A percentile compares a stretch with the other conserved stretches of the same genome.
These are phyloP conservation scores for Marasmius fiardii DNA, from an alignment of 1,284 basidiomycete genomes.

Conservation along the genomic window DNA sequence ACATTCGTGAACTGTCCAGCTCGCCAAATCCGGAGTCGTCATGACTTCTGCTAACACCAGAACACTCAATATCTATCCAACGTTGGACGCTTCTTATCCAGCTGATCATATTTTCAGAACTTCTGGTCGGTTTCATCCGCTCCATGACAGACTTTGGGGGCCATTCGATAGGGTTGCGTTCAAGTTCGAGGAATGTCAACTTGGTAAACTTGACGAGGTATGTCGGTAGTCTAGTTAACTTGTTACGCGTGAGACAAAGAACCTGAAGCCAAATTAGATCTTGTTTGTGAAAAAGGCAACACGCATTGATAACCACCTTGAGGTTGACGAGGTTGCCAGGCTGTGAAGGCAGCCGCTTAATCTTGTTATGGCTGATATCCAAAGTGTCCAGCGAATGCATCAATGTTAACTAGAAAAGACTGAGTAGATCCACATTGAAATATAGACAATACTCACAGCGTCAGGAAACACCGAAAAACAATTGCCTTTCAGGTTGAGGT, in stretches of 20 bases:
- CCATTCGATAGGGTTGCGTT: slow-evolving; percentile 93
- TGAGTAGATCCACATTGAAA: slow-evolving; percentile 4
- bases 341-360: slow-evolving; percentile 74
- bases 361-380: slow-evolving; percentile 92
- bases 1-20: slow-evolving; percentile 37
- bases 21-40: slow-evolving; percentile 45
- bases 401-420: slow-evolving; percentile 62
- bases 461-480: slow-evolving; percentile 81
- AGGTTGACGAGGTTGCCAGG: slow-evolving; percentile 83
- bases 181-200: slow-evolving; percentile 82
- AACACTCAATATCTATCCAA: slow-evolving; percentile 65
- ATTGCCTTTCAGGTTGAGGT: slow-evolving; percentile 93
- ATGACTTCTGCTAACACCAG: slow-evolving; percentile 27
- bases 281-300: slow-evolving; percentile 7
- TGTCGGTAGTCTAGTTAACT: slow-evolving; percentile 72
- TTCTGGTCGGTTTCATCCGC: slow-evolving; percentile 37
- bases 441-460: slow-evolving; percentile 61
- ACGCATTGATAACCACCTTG: slow-evolving; percentile 45
- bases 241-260: slow-evolving; percentile 86
- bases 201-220: slow-evolving; percentile 76
- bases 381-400: slow-evolving; percentile 91
- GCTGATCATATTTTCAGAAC: slow-evolving; percentile 50
- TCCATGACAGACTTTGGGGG: slow-evolving; percentile 64
- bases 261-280: slow-evolving; percentile 47
- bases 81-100: slow-evolving; percentile 74